phyloP scores from a whole-genome alignment of 148 eudicot genomes.

The Tetragonia tetragonoides region DNA sequence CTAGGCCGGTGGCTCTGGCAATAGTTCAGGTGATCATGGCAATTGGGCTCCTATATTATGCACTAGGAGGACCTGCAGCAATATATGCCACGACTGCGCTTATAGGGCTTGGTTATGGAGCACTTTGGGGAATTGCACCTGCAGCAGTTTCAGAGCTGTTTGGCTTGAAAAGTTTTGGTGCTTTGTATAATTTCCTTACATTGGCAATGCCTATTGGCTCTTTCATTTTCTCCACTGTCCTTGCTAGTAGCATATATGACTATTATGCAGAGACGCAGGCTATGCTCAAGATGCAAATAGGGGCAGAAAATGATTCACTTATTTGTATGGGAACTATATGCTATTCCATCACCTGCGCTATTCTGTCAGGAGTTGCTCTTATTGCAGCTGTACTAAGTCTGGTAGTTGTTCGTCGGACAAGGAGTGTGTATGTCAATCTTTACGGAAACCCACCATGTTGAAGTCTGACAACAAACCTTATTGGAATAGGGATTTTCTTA shows the following conservation, averaged over 20 bases:
- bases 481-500: too few relatives aligned
- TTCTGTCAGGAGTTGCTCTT: constrained; percentile 41
- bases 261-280: constrained; percentile 49
- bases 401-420: constrained; percentile 49
- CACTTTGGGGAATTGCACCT: constrained; percentile 64
- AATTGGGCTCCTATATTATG: constrained; percentile 51
- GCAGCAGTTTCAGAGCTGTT: constrained; percentile 60
- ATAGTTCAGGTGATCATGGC: constrained; percentile 50
- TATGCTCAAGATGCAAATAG: background rate
- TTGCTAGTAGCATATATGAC: constrained; percentile 59
- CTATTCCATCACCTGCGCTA: constrained; percentile 52
- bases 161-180: constrained; percentile 61
- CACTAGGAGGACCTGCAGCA: constrained; percentile 49
- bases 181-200: constrained; percentile 49
- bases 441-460: constrained; percentile 26
- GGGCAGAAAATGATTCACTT: constrained; percentile 18
- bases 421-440: constrained; percentile 46
- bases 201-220: constrained; percentile 53
- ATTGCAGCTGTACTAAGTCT: constrained; percentile 40
- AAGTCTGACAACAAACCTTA: too few relatives aligned
- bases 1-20: constrained; percentile 61
- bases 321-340: constrained; percentile 49
- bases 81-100: constrained; percentile 49
- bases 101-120: constrained; percentile 52
- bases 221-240: constrained; percentile 43